Evolutionary conservation across 2,329 filamentous ascomycete species (phyloP).

Genomic region (Trichoderma sp.): DNA sequence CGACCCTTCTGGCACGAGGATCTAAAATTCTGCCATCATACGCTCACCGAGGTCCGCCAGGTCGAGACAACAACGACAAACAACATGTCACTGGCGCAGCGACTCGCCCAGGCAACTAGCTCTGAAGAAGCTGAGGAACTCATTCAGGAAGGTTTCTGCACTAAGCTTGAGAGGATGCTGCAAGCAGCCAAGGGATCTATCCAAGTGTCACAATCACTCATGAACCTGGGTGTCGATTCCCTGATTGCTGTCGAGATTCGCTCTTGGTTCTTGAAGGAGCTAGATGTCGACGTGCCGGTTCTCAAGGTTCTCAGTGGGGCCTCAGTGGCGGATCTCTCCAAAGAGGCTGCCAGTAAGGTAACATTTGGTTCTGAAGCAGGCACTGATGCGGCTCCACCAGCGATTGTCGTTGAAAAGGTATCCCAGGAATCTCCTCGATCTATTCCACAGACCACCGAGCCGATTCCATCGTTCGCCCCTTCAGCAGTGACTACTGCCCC

Average conservation of each 20-base stretch:
- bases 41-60: not conserved
- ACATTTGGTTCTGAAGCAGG: not conserved
- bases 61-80: not conserved
- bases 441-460: not conserved
- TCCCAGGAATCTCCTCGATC: not conserved
- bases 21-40: not conserved
- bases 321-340: not conserved
- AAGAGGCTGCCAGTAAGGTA: not conserved
- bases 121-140: not conserved
- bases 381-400: not conserved
- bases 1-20: not conserved
- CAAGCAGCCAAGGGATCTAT: slow-evolving; percentile 18
- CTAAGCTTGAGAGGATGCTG: slow-evolving; percentile 24
- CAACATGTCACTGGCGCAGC: slow-evolving; percentile 7
- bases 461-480: not conserved
- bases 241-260: slow-evolving; percentile 38
- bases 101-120: slow-evolving; percentile 33
- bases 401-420: not conserved
- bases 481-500: not conserved
- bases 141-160: slow-evolving; percentile 15
- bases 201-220: slow-evolving; percentile 14
- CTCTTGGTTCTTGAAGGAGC: slow-evolving; percentile 46
- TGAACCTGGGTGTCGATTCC: slow-evolving; percentile 32
- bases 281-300: slow-evolving; percentile 44
- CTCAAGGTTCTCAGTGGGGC: slow-evolving; percentile 37